Evolutionary conservation across 768 basidiomycete species (phyloP).

Genomic region (Punctularia strigosozonata): DNA sequence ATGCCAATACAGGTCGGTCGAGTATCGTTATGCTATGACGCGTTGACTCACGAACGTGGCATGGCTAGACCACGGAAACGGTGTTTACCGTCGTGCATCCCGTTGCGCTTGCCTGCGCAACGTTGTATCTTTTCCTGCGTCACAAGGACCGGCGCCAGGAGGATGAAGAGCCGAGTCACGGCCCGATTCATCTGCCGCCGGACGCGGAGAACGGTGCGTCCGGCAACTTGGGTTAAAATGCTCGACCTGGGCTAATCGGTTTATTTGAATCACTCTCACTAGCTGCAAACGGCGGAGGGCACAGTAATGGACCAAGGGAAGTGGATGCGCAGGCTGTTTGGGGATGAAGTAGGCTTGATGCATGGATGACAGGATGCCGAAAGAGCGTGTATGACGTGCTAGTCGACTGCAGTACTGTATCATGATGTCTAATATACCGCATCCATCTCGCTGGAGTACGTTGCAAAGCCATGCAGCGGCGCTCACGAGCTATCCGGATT

Average conservation of each 20-base stretch:
- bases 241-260: background rate
- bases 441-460: too few relatives aligned
- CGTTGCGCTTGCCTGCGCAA: constrained; percentile 36
- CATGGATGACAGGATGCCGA: background rate
- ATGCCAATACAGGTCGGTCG: too few relatives aligned
- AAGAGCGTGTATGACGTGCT: too few relatives aligned
- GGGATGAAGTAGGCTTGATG: background rate
- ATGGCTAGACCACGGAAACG: constrained; percentile 54
- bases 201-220: background rate
- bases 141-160: background rate
- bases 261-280: background rate
- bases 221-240: background rate
- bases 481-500: too few relatives aligned
- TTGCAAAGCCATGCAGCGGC: too few relatives aligned
- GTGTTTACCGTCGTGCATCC: constrained; percentile 60
- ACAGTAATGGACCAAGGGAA: background rate
- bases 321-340: background rate
- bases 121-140: constrained; percentile 17
- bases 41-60: background rate
- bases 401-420: too few relatives aligned
- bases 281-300: too few relatives aligned
- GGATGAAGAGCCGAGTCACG: too few relatives aligned
- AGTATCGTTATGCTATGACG: too few relatives aligned
- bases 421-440: too few relatives aligned
- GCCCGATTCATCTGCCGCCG: background rate